Conservation (phyloP, 2,329 filamentous ascomycete genomes). For the Alternaria tenuissima region DNA sequence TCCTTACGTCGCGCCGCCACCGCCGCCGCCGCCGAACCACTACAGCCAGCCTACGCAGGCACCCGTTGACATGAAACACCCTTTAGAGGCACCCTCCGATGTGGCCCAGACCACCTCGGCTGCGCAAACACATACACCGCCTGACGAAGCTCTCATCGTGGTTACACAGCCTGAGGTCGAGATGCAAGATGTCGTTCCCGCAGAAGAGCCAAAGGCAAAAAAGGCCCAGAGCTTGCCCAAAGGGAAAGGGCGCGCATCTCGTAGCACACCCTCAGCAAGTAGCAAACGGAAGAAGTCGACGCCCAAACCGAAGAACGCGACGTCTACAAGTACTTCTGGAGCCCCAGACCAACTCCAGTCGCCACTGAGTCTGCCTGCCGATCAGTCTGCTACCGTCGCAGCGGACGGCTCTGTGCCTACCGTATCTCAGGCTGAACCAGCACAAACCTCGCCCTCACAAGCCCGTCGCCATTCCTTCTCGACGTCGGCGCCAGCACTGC, state of each 20-base stretch:
- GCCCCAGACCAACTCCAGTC: conserved; percentile 44
- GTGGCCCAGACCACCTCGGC: conserved; percentile 22
- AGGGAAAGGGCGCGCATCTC: conserved; percentile 55
- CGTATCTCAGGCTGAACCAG: conserved; percentile 17
- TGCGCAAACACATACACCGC: conserved; percentile 52
- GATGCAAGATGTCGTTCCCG: conserved; percentile 17
- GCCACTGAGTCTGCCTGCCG: conserved; percentile 44
- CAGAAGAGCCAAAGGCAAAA: conserved; percentile 45
- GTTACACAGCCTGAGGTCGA: conserved; percentile 19
- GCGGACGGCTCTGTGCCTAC: conserved; percentile 10
- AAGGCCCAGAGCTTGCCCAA: conserved; percentile 56
- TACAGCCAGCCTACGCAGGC: conserved; percentile 21
- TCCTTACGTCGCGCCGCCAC: conserved; percentile 16
- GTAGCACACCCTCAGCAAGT: conserved; percentile 41
- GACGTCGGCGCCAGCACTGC: conserved; percentile 14
- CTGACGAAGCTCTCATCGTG: conserved; percentile 41
- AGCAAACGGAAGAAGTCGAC: conserved; percentile 52
- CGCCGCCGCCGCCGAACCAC: conserved; percentile 14
- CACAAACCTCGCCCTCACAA: conserved; percentile 15
- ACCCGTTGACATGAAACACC: conserved; percentile 26
- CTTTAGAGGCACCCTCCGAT: conserved; percentile 16
- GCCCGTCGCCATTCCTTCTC: conserved; percentile 46
- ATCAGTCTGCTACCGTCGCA: conserved; percentile 24
- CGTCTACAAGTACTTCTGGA: conserved; percentile 24
- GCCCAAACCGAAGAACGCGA: conserved; percentile 42